These are phyloP conservation scores for Aspergillus hancockii DNA, from an alignment of 495 filamentous ascomycete genomes.

Conservation along the genomic window DNA sequence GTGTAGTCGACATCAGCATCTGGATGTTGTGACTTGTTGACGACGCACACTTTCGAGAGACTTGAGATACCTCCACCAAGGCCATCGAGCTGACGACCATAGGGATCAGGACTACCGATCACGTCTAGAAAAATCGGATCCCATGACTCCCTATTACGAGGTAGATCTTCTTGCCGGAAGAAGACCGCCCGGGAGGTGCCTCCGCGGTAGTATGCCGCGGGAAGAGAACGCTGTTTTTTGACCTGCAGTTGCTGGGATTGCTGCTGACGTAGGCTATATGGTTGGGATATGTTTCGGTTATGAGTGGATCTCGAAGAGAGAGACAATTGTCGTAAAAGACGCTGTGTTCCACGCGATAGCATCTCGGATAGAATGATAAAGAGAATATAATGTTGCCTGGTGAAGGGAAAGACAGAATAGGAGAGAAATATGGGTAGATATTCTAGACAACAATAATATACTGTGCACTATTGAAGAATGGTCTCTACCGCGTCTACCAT, in stretches of 20 bases:
- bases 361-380: neutral
- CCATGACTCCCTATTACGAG: conserved; percentile 52
- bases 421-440: no score
- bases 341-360: neutral
- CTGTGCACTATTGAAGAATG: no score
- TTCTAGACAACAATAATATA: no score
- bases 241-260: neutral
- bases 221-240: conserved; percentile 41
- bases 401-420: no score
- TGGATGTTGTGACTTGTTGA: conserved; percentile 45
- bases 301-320: neutral
- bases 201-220: conserved; percentile 70
- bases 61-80: conserved; percentile 70
- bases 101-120: conserved; percentile 69
- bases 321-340: neutral
- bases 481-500: no score
- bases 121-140: conserved; percentile 55
- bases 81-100: conserved; percentile 70
- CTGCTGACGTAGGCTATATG: neutral
- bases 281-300: neutral
- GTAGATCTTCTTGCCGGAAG: conserved; percentile 54
- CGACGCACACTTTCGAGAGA: conserved; percentile 70
- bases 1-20: conserved; percentile 72
- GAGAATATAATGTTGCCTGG: no score
- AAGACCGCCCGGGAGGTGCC: conserved; percentile 72